Evolutionary conservation across 106 monocot species (phyloP).

Genomic region (Iris macrosiphon): DNA sequence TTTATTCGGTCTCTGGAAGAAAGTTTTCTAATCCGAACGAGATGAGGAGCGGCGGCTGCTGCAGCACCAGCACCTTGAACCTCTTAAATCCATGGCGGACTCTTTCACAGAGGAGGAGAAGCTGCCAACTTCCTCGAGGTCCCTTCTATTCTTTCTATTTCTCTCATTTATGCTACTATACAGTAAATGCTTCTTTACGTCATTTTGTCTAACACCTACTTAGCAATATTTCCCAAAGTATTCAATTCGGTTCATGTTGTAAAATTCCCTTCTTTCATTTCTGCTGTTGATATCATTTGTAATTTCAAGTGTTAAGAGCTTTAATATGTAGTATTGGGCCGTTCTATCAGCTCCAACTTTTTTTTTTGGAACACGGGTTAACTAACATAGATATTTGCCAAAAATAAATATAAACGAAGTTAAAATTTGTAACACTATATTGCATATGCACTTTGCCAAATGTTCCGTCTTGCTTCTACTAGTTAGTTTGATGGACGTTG

Average conservation of each 20-base stretch:
- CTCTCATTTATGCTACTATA: neutral
- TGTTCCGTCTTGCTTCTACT: too few species aligned
- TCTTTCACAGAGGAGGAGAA: conserved; percentile 6
- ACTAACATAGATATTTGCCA: too few species aligned
- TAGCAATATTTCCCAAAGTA: neutral
- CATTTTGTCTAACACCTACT: neutral
- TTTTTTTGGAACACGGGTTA: neutral
- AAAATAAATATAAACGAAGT: too few species aligned
- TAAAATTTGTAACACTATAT: too few species aligned
- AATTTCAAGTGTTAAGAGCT: too few species aligned
- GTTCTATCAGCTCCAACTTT: neutral
- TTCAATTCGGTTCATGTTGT: neutral
- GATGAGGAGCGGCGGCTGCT: too few species aligned
- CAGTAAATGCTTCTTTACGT: neutral
- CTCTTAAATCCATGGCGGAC: conserved; percentile 20
- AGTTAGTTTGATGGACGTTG: too few species aligned
- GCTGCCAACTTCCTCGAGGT: conserved; percentile 1
- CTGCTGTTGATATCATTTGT: too few species aligned
- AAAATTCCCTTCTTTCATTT: neutral
- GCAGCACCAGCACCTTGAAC: conserved; percentile 9
- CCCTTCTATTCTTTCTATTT: neutral
- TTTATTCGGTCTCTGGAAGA: too few species aligned
- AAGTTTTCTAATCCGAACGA: too few species aligned
- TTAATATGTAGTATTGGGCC: too few species aligned
- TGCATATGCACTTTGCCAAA: too few species aligned